Evolutionary conservation across 495 filamentous ascomycete species (phyloP).

Genomic region (Penicillium angulare): DNA sequence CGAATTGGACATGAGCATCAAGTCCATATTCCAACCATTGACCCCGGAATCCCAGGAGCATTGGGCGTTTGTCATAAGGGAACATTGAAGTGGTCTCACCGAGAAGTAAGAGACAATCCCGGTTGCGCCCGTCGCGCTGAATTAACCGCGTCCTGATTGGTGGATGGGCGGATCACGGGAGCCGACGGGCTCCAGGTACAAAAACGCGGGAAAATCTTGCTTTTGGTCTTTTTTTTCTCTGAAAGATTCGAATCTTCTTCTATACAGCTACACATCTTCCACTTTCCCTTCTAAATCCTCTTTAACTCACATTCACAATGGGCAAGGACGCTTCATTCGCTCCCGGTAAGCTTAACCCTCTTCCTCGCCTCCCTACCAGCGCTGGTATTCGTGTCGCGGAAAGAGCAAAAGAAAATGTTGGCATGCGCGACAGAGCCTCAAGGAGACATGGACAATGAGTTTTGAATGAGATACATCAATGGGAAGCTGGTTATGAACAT

Average conservation of each 20-base stretch:
- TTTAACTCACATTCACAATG: constrained; percentile 38
- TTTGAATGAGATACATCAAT: too few relatives aligned
- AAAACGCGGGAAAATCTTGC: constrained; percentile 39
- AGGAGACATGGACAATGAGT: too few relatives aligned
- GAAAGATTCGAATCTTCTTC: too few relatives aligned
- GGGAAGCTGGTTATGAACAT: too few relatives aligned
- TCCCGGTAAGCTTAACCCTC: constrained; percentile 36
- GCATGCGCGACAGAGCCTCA: background rate
- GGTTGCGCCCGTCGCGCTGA: constrained; percentile 40
- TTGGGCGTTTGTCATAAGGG: background rate
- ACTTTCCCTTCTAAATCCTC: constrained; percentile 26
- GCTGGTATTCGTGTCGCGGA: background rate
- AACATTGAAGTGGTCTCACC: constrained; percentile 8
- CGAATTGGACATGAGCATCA: too few relatives aligned
- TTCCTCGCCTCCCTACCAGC: constrained; percentile 6
- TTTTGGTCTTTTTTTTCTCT: constrained; percentile 18
- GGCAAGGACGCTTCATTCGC: constrained; percentile 44
- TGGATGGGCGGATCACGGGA: constrained; percentile 35
- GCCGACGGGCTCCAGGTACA: constrained; percentile 35
- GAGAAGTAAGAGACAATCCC: constrained; percentile 17
- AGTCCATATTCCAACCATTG: too few relatives aligned
- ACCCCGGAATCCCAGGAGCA: background rate
- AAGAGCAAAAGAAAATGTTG: background rate
- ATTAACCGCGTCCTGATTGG: constrained; percentile 44
- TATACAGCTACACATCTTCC: constrained; percentile 35